phyloP scores from a whole-genome alignment of 2,329 filamentous ascomycete genomes.

The Pseudogymnoascus sp. region DNA sequence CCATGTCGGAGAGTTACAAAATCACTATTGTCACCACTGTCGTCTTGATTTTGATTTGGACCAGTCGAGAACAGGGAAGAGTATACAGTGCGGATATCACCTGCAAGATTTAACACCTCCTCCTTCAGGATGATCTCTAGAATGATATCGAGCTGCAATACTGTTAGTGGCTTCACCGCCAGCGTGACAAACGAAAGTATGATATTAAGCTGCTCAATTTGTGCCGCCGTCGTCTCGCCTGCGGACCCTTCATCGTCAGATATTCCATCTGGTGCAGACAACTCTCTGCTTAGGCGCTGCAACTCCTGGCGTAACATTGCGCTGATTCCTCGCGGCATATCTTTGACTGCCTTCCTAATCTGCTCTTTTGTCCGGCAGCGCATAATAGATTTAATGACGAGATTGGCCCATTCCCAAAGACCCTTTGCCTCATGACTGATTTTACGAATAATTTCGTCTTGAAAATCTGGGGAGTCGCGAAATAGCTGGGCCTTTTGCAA shows the following conservation, averaged over 20 bases:
- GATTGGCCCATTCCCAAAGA: slow-evolving; percentile 6
- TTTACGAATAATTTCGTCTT: background rate
- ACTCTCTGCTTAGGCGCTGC: background rate
- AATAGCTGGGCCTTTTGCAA: background rate
- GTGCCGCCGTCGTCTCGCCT: background rate
- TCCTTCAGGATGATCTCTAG: background rate
- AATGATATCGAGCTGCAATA: background rate
- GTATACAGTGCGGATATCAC: background rate
- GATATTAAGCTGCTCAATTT: background rate
- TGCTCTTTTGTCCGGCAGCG: background rate
- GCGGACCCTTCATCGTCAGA: background rate
- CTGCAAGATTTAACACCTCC: background rate
- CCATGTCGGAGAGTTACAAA: background rate
- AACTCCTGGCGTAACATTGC: background rate
- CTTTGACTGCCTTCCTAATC: background rate
- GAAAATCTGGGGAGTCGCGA: background rate
- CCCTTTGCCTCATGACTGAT: slow-evolving; percentile 2
- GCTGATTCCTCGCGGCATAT: background rate
- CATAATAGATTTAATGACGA: background rate
- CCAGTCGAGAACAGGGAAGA: background rate
- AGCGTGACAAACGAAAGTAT: background rate
- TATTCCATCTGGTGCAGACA: background rate
- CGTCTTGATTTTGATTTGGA: background rate
- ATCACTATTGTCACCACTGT: background rate
- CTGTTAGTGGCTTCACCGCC: background rate